These are phyloP conservation scores for Cutaneotrichosporon spelunceum DNA, from an alignment of 1,284 basidiomycete genomes.

Conservation along the genomic window DNA sequence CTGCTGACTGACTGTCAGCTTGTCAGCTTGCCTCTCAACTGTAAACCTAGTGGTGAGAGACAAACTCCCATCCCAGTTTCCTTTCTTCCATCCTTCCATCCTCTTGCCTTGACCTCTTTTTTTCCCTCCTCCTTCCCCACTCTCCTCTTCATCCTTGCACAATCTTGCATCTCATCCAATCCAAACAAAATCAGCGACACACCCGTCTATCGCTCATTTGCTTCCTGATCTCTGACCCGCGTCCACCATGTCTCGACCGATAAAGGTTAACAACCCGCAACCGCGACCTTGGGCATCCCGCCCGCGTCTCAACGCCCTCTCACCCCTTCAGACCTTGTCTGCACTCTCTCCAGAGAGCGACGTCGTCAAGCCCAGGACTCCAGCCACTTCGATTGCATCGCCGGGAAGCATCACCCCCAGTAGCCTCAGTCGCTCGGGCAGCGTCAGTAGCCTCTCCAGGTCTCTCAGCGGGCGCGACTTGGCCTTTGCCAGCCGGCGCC, in stretches of 20 bases:
- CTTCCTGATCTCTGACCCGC: background rate
- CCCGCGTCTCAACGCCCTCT: conserved; percentile 39
- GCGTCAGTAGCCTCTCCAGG: conserved; percentile 7
- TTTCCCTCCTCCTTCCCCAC: background rate
- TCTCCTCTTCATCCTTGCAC: background rate
- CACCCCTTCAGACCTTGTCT: conserved; percentile 47
- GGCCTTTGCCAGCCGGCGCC: conserved; percentile 1
- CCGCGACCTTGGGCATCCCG: conserved; percentile 38
- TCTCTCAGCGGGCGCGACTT: conserved; percentile 19
- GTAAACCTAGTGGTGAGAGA: no score
- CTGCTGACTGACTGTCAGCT: no score
- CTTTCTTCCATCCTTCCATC: background rate
- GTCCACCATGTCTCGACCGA: conserved; percentile 11
- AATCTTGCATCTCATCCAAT: background rate
- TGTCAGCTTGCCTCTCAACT: no score
- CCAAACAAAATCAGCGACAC: background rate
- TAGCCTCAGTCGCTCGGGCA: background rate
- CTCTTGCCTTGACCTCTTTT: background rate
- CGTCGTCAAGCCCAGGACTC: background rate
- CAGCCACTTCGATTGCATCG: background rate
- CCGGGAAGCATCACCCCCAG: background rate
- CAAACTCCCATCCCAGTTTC: no score
- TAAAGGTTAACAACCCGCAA: conserved; percentile 59
- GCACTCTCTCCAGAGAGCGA: conserved; percentile 28
- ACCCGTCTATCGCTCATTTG: background rate